Evolutionary conservation across 441 rosid species (phyloP).

Genomic region (Pelargonium cotyledonis): DNA sequence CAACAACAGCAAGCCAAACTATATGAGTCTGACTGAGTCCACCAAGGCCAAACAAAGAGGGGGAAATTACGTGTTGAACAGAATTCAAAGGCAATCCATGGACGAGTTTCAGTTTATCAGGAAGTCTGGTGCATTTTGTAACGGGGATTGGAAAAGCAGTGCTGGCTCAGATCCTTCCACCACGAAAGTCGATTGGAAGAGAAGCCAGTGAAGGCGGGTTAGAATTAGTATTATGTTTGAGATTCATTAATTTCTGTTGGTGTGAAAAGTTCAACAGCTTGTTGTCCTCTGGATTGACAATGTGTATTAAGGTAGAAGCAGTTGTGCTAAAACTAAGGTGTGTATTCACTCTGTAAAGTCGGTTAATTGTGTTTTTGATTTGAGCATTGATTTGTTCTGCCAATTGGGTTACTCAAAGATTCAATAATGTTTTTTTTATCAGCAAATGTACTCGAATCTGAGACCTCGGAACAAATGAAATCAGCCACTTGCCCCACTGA

Average conservation of each 20-base stretch:
- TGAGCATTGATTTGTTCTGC: neutral
- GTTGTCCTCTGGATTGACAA: conserved; percentile 37
- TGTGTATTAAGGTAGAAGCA: too few species aligned
- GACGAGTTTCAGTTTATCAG: conserved; percentile 81
- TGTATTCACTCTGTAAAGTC: neutral
- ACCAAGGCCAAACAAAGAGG: conserved; percentile 73
- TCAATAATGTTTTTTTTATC: too few species aligned
- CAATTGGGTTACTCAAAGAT: neutral
- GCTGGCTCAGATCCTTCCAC: conserved; percentile 40
- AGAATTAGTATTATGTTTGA: too few species aligned
- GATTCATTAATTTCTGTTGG: conserved; percentile 10
- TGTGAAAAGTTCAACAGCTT: conserved; percentile 48
- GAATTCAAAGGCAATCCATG: conserved; percentile 77
- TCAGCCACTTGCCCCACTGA: too few species aligned
- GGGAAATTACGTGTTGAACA: too few species aligned
- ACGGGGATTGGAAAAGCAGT: conserved; percentile 41
- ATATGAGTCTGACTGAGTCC: conserved; percentile 77
- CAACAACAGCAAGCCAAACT: conserved; percentile 51
- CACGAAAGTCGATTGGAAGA: conserved; percentile 44
- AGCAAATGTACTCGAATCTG: too few species aligned
- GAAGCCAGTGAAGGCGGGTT: too few species aligned
- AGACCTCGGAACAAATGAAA: too few species aligned
- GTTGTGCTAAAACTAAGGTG: neutral
- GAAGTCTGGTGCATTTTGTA: conserved; percentile 38
- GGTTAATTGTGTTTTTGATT: neutral